Percentiles rank a stretch among this genome's conserved stretches.
phyloP scores from a whole-genome alignment of 805 yeast species.

The Wickerhamiella sorbophila region DNA sequence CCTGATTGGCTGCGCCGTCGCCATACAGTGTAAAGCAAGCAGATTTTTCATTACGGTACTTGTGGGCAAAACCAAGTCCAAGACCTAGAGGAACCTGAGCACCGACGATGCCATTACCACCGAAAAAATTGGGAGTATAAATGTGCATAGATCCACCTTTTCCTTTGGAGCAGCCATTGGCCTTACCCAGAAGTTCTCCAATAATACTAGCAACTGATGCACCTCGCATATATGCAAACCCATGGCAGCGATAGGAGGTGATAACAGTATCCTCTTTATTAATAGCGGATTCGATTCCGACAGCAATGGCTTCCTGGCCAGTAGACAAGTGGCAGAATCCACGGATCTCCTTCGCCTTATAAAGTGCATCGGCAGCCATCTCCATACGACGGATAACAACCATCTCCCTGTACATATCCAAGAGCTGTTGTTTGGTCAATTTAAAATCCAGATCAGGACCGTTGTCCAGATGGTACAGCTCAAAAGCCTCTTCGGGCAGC shows the following conservation, averaged over 20 bases:
- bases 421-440: conserved; percentile 64
- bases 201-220: conserved; percentile 77
- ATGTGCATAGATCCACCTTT: conserved; percentile 99
- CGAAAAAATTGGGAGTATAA: conserved; percentile 90
- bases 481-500: conserved; percentile 71
- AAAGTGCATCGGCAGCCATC: conserved; percentile 96
- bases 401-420: conserved; percentile 96
- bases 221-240: conserved; percentile 94
- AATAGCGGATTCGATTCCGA: conserved; percentile 93
- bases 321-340: conserved; percentile 98
- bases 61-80: conserved; percentile 96
- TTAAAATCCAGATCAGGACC: conserved; percentile 59
- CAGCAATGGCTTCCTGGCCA: conserved; percentile 98
- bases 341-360: conserved; percentile 96
- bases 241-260: conserved; percentile 98
- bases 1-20: conserved; percentile 99
- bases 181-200: conserved; percentile 94
- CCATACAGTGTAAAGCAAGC: conserved; percentile 88
- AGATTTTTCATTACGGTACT: conserved; percentile 61
- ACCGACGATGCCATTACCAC: conserved; percentile 99
- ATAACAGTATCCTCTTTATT: conserved; percentile 74
- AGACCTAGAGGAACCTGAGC: conserved; percentile 98
- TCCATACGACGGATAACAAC: conserved; percentile 82
- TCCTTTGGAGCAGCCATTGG: conserved; percentile 90
- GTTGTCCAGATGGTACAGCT: conserved; percentile 65